Evolutionary conservation across 108 stramenopile genomes (phyloP).

Genomic region (Cyclostephanos invisitatus): DNA sequence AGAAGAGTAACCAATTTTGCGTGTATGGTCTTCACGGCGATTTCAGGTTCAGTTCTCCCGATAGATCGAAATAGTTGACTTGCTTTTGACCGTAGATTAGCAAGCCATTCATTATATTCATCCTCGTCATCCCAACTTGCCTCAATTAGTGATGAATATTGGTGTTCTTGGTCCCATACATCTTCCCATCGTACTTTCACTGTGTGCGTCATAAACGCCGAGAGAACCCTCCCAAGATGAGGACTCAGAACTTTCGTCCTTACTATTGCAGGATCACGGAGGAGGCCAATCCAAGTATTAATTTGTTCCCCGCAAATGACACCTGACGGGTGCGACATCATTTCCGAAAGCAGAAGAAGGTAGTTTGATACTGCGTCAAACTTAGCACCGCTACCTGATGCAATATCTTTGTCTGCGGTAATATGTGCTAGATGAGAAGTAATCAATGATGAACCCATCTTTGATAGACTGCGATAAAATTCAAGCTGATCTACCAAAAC

Average conservation of each 20-base stretch:
- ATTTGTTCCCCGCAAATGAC: constrained; percentile 74
- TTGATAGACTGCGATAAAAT: constrained; percentile 70
- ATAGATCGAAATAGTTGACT: constrained; percentile 74
- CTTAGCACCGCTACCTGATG: constrained; percentile 40
- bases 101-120: constrained; percentile 74
- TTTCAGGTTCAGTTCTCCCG: constrained; percentile 64
- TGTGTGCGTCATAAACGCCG: constrained; percentile 67
- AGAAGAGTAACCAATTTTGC: constrained; percentile 54
- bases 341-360: constrained; percentile 69
- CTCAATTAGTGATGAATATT: constrained; percentile 58
- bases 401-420: constrained; percentile 67
- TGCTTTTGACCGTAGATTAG: constrained; percentile 74
- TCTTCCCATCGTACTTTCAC: constrained; percentile 82
- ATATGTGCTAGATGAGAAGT: constrained; percentile 75
- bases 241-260: constrained; percentile 61
- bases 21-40: constrained; percentile 55
- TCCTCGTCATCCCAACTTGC: constrained; percentile 85
- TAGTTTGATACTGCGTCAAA: constrained; percentile 53
- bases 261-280: constrained; percentile 79
- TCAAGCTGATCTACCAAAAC: constrained; percentile 65
- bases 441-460: constrained; percentile 66
- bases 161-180: constrained; percentile 75
- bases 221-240: constrained; percentile 57
- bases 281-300: constrained; percentile 69
- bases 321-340: constrained; percentile 80